Percentiles rank a stretch among this genome's conserved stretches.
Conservation (phyloP, 805 yeast genomes). For the Candida hispaniensis region DNA sequence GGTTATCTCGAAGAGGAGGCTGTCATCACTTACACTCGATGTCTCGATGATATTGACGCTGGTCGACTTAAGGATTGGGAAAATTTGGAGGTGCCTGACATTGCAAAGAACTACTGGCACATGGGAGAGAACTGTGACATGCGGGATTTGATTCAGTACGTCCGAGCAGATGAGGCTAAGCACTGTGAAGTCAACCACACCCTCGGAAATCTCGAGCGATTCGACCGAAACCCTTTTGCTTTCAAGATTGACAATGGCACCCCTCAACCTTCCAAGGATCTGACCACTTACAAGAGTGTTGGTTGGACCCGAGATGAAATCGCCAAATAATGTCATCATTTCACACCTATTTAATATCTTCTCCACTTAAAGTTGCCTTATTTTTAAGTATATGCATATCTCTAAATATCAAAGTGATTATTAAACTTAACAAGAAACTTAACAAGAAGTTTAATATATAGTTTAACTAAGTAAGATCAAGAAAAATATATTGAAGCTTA, state of each 20-base stretch:
- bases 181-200: constrained; percentile 75
- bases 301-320: constrained; percentile 32
- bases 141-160: constrained; percentile 46
- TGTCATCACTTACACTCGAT: constrained; percentile 54
- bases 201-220: constrained; percentile 48
- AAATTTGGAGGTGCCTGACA: constrained; percentile 28
- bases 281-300: constrained; percentile 23
- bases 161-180: constrained; percentile 70
- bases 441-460: too few species aligned
- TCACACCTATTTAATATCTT: too few species aligned
- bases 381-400: too few species aligned
- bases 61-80: constrained; percentile 43
- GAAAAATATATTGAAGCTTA: too few species aligned
- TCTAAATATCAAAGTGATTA: too few species aligned
- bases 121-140: constrained; percentile 42
- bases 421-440: too few species aligned
- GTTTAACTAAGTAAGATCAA: too few species aligned
- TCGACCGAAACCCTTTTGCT: constrained; percentile 62
- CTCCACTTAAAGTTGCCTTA: too few species aligned
- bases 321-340: constrained; percentile 19
- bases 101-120: constrained; percentile 57
- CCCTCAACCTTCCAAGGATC: constrained; percentile 31
- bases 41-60: constrained; percentile 42
- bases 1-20: constrained; percentile 75
- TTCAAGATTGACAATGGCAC: constrained; percentile 29